These are phyloP conservation scores for Raffaelea albimanens DNA, from an alignment of 2,329 filamentous ascomycete species.

Conservation along the genomic window DNA sequence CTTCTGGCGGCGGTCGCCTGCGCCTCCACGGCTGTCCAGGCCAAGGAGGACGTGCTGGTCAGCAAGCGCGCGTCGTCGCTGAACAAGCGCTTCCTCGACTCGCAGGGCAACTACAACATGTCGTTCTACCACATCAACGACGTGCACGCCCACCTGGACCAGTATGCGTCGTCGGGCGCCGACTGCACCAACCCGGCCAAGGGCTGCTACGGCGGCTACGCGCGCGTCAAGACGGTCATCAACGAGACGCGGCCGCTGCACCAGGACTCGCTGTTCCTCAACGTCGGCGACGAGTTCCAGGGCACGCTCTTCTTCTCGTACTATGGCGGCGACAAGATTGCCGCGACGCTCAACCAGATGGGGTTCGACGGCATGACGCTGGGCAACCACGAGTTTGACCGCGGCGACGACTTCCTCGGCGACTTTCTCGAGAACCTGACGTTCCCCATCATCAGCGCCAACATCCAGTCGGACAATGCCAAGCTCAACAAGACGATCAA, in stretches of 20 bases:
- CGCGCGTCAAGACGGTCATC: constrained; percentile 52
- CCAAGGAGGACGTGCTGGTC: constrained; percentile 35
- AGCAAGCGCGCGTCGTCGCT: constrained; percentile 29
- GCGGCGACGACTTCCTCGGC: constrained; percentile 52
- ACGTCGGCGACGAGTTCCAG: constrained; percentile 61
- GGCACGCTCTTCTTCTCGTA: constrained; percentile 59
- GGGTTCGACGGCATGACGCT: constrained; percentile 61
- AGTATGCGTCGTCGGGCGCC: constrained; percentile 49
- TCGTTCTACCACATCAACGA: constrained; percentile 64
- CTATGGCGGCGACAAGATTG: constrained; percentile 60
- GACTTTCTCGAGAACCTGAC: constrained; percentile 54
- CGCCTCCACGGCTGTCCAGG: constrained; percentile 6
- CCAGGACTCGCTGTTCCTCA: constrained; percentile 53
- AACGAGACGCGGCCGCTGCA: constrained; percentile 41
- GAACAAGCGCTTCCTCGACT: constrained; percentile 31
- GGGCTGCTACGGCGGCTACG: constrained; percentile 56
- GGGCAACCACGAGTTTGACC: constrained; percentile 60
- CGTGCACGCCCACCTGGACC: constrained; percentile 56
- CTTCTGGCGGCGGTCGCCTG: neutral
- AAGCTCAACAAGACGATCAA: constrained; percentile 54
- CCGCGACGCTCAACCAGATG: constrained; percentile 54
- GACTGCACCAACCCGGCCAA: constrained; percentile 47
- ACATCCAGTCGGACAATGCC: constrained; percentile 50
- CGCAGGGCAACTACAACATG: constrained; percentile 40
- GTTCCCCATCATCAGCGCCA: constrained; percentile 55